Conservation (phyloP, 2,329 filamentous ascomycete species). For the Aureobasidium uvarum region DNA sequence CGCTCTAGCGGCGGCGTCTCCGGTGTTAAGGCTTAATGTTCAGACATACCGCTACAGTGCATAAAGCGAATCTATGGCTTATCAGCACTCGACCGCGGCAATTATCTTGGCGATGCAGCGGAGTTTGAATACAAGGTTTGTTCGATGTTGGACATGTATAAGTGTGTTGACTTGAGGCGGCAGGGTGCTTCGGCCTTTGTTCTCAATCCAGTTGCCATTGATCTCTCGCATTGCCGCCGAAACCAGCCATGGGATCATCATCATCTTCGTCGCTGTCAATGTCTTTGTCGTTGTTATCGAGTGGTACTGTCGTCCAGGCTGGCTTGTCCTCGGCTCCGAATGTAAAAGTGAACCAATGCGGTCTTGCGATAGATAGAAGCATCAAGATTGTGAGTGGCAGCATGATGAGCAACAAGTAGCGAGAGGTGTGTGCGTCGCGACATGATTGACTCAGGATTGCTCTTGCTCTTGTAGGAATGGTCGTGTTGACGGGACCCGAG, state of each 20-base stretch:
- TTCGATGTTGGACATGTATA: too few relatives aligned
- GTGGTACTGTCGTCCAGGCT: conserved; percentile 2
- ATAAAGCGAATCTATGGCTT: too few relatives aligned
- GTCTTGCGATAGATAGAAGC: neutral
- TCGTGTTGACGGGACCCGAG: neutral
- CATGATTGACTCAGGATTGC: neutral
- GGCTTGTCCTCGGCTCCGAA: neutral
- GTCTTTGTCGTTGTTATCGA: neutral
- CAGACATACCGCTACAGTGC: too few relatives aligned
- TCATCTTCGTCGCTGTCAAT: neutral
- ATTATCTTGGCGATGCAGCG: too few relatives aligned
- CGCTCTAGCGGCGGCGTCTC: too few relatives aligned
- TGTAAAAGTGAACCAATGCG: neutral
- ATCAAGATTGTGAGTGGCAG: neutral
- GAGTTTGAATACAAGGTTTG: too few relatives aligned
- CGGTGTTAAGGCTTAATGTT: too few relatives aligned
- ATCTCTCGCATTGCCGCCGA: neutral
- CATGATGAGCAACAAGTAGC: neutral
- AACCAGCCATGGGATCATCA: neutral
- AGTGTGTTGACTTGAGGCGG: too few relatives aligned
- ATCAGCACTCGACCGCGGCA: too few relatives aligned
- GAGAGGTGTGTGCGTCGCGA: neutral
- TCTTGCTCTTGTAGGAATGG: too few relatives aligned
- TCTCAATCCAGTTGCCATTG: neutral
- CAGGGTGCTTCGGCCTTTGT: too few relatives aligned